Conservation (phyloP, 371 early-diverging fungal species). For the Syncephalis plumigaleata region DNA sequence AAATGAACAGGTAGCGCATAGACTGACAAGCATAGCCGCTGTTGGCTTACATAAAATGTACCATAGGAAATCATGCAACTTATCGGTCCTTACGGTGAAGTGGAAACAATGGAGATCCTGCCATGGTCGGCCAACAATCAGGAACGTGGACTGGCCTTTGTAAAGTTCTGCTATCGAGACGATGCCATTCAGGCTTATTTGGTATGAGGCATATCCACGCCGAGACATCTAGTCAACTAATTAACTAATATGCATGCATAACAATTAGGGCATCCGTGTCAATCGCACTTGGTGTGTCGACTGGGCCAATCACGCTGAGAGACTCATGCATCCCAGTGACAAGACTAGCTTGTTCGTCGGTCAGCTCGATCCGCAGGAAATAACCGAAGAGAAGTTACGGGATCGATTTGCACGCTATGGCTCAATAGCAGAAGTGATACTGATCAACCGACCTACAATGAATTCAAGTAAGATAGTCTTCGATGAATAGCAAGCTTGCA, state of each 20-base stretch:
- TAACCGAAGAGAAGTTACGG: constrained; percentile 23
- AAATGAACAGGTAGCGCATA: constrained; percentile 17
- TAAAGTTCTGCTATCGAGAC: constrained; percentile 56
- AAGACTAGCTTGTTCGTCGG: constrained; percentile 44
- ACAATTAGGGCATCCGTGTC: constrained; percentile 11
- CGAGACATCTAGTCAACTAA: neutral
- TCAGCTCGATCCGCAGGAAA: constrained; percentile 27
- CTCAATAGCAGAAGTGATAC: constrained; percentile 20
- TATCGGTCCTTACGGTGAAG: constrained; percentile 32
- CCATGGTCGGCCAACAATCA: constrained; percentile 19
- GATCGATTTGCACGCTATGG: constrained; percentile 41
- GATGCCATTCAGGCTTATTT: constrained; percentile 62
- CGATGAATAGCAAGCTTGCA: neutral
- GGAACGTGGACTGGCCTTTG: constrained; percentile 37
- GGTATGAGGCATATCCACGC: constrained; percentile 15
- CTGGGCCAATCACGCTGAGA: constrained; percentile 40
- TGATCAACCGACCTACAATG: constrained; percentile 22
- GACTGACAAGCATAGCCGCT: neutral
- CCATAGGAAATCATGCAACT: constrained; percentile 15
- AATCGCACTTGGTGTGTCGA: constrained; percentile 36
- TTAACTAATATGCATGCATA: neutral
- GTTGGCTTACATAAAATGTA: neutral
- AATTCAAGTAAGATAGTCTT: neutral
- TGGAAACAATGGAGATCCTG: constrained; percentile 49
- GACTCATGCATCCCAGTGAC: constrained; percentile 20